Base-by-base conservation (phyloP, 2,329 filamentous ascomycete genomes). In the Venturia carpophila region DNA sequence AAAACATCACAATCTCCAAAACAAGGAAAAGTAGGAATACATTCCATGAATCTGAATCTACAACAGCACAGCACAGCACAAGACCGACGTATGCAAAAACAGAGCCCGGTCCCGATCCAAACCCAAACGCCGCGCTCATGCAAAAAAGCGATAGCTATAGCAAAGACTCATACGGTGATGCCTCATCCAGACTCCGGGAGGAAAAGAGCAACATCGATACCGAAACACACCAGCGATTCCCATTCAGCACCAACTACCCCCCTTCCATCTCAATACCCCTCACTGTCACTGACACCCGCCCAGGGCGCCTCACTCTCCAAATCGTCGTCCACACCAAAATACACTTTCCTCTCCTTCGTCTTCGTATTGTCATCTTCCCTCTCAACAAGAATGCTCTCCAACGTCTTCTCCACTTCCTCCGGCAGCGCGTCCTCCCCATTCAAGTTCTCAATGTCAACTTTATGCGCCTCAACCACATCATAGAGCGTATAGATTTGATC, bases 401-500 rank as follows among this genome's bases (percentile, higher is more conserved):
- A 27, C 6, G 63, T 64, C 49, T 34, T 64, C 63, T 64, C 63
- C 47, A 64, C 52, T 7, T 64, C 63, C 52, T 64, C 63, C 15
- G 60, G 60, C 21, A 62, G 13, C 30, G 60, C 60, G n/a, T 62
- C 74, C 27, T 79, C 76, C 62, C 79, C 78, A 19, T 78, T 71
- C 56, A 76, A 73, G 37, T 76, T 70, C 64, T 76, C 75, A 17
- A 60, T 0, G 69, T 74, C 60, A 75, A 69, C 1, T 77, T 89
- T 90, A 73, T 92, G 89, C 6, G 88, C 90, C 75, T 93, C 90
- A 0, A 94, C 80, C 0, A 94, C 90, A 73, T 96, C 91, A 70
- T 92, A 90, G 17, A 96, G 79, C 52, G 85, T 83, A 76, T 96
- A 95, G 52, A 96, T 87, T 74, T 92, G 89, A 67, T 90, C 87